Evolutionary conservation across 1,139 yeast genomes (phyloP), one percentile per base, ranked within the genome.

Genomic region (Hyphopichia wangnamkhiaoensis): DNA sequence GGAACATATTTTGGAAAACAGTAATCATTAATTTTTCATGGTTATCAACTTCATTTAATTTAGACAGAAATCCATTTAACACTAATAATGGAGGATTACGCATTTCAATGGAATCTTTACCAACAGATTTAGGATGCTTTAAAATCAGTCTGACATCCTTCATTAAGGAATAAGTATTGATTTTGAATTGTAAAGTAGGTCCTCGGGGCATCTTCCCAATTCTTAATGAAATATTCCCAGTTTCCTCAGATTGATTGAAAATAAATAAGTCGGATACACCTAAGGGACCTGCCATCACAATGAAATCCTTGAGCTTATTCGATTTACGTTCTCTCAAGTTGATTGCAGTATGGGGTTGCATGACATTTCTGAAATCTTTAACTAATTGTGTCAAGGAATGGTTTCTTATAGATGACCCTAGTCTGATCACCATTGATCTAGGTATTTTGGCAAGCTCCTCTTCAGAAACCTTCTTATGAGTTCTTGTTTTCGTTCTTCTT

Each of bases 311-410:
- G 48, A 93, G 72, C 56, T 82, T 84, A 61, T 94, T 94, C 34
- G 88, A 74, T 61, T 88, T 88, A 38, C 98, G 74, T 64, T 94
- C 98, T 49, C 84, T 76, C 46, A 94, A 75, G 50, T 82, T 85
- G 52, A 89, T 81, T 14, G 98, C 97, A 4, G 99, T 93, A 54
- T 93, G 95, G 20, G 99, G 99, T 59, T 89, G 94, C 97, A 93
- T 90, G 47, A 89, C 80, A 47, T 78, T 79, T 58, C 99, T 78
- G 62, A 91, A 82, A 61, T 93, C 99, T 47, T 76, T 75, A 15
- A 91, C 97, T 44, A 93, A 72, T 61, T 88, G 96, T 31, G 87
- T 74, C 48, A 94, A 69, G 2, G 95, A 80, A 52, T 85, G 90
- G 57, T 93, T 91, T 38, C 81, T 80, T 54, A 87, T 74, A 20